Evolutionary conservation across 1,284 basidiomycete genomes (phyloP).

Genomic region (Spongispora temasekensis): DNA sequence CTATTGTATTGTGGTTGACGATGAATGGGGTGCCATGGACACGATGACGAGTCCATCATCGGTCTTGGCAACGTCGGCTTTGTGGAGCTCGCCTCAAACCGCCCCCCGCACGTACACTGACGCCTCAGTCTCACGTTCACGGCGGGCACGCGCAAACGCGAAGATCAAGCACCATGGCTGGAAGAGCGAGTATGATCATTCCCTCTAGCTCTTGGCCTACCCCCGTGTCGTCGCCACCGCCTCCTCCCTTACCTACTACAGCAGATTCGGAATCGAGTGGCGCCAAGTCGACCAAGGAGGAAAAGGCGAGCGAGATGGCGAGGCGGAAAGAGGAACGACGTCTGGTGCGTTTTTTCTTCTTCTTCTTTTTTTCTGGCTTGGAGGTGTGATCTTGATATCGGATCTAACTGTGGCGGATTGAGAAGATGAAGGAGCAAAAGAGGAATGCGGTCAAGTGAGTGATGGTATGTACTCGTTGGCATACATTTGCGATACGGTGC

Average conservation of each 20-base stretch:
- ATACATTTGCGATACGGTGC: too few relatives aligned
- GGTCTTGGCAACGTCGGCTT: slow-evolving; percentile 2
- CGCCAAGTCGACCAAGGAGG: slow-evolving; percentile 62
- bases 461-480: too few relatives aligned
- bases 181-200: background rate
- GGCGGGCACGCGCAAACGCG: slow-evolving; percentile 11
- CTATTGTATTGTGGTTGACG: slow-evolving; percentile 9
- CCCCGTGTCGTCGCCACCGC: slow-evolving; percentile 26
- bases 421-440: slow-evolving; percentile 72
- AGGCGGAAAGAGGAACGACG: slow-evolving; percentile 86
- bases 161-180: slow-evolving; percentile 4
- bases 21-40: slow-evolving; percentile 29
- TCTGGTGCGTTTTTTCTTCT: slow-evolving; percentile 49
- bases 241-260: slow-evolving; percentile 13
- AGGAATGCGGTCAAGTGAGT: slow-evolving; percentile 39
- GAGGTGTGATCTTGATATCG: slow-evolving; percentile 7
- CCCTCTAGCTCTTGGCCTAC: slow-evolving; percentile 25
- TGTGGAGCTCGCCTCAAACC: slow-evolving; percentile 24
- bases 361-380: background rate
- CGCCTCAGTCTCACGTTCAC: slow-evolving; percentile 20
- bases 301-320: slow-evolving; percentile 87
- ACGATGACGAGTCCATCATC: slow-evolving; percentile 5
- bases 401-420: slow-evolving; percentile 52
- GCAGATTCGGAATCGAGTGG: slow-evolving; percentile 5
- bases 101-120: slow-evolving; percentile 15